Conservation (phyloP, 331 rosid species). For the Ulmus americana region DNA sequence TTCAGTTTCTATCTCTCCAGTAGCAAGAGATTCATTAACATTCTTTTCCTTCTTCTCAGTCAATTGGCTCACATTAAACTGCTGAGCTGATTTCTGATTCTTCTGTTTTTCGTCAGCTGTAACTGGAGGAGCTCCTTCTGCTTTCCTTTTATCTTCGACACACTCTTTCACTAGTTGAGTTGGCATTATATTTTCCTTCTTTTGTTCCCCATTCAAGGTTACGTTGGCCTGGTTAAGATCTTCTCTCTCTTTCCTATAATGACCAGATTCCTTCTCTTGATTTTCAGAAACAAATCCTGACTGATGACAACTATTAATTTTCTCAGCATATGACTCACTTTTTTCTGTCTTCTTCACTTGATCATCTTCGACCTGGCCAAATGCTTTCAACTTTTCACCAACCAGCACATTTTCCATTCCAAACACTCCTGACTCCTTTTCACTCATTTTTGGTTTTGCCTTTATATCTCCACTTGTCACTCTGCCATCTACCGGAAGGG, state of each 20-base stretch:
- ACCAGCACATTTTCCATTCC: constrained; percentile 10
- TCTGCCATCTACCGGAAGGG: constrained; percentile 27
- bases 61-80: constrained; percentile 32
- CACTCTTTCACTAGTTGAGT: constrained; percentile 25
- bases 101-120: constrained; percentile 31
- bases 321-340: constrained; percentile 29
- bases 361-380: constrained; percentile 15
- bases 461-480: constrained; percentile 21
- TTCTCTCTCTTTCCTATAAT: constrained; percentile 39
- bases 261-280: constrained; percentile 36
- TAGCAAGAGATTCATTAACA: constrained; percentile 23
- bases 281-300: constrained; percentile 34
- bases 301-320: constrained; percentile 29
- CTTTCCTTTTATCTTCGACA: constrained; percentile 34
- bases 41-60: constrained; percentile 43
- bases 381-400: constrained; percentile 19
- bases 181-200: constrained; percentile 26
- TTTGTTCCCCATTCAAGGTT: constrained; percentile 32
- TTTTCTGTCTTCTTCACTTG: constrained; percentile 27
- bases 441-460: constrained; percentile 5
- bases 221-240: constrained; percentile 26
- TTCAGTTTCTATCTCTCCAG: constrained; percentile 48
- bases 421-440: constrained; percentile 19
- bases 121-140: constrained; percentile 31
- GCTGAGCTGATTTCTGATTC: constrained; percentile 33